Conservation (phyloP, 116 monocot species). For the Posidonia oceanica region DNA sequence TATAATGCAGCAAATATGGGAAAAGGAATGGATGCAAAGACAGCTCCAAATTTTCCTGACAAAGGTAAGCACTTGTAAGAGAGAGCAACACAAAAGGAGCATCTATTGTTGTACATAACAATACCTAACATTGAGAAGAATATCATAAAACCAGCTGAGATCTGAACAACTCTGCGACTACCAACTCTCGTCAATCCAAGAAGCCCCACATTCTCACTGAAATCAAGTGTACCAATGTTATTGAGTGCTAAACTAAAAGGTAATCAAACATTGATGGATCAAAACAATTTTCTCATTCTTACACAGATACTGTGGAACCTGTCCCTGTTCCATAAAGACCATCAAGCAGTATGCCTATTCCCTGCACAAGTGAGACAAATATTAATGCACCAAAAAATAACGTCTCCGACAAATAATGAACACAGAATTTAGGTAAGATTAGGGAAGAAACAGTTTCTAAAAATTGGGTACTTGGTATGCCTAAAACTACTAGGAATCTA, state of each 20-base stretch:
- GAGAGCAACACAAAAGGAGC: not conserved
- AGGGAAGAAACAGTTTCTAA: not conserved
- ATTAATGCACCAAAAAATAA: not conserved
- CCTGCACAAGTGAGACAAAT: slow-evolving; percentile 28
- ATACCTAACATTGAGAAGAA: slow-evolving; percentile 68
- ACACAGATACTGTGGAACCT: slow-evolving; percentile 89
- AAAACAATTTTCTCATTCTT: slow-evolving; percentile 19
- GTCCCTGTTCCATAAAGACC: slow-evolving; percentile 71
- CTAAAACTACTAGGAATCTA: too few relatives aligned
- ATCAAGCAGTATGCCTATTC: slow-evolving; percentile 62
- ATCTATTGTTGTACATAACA: slow-evolving; percentile 2
- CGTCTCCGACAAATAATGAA: not conserved
- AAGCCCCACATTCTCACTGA: slow-evolving; percentile 87
- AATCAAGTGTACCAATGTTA: slow-evolving; percentile 3
- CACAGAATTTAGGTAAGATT: not conserved
- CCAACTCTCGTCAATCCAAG: slow-evolving; percentile 80
- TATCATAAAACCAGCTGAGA: slow-evolving; percentile 91
- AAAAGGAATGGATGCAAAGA: slow-evolving; percentile 79
- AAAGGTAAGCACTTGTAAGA: not conserved
- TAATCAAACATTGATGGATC: not conserved
- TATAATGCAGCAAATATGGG: slow-evolving; percentile 76
- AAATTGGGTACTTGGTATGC: not conserved
- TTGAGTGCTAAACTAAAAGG: not conserved
- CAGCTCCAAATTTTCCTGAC: slow-evolving; percentile 71
- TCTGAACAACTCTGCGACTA: slow-evolving; percentile 77